A percentile compares a stretch with the other conserved stretches of the same genome.
These are phyloP conservation scores for Glycyrrhiza uralensis DNA, from an alignment of 306 rosid genomes.

Conservation along the genomic window DNA sequence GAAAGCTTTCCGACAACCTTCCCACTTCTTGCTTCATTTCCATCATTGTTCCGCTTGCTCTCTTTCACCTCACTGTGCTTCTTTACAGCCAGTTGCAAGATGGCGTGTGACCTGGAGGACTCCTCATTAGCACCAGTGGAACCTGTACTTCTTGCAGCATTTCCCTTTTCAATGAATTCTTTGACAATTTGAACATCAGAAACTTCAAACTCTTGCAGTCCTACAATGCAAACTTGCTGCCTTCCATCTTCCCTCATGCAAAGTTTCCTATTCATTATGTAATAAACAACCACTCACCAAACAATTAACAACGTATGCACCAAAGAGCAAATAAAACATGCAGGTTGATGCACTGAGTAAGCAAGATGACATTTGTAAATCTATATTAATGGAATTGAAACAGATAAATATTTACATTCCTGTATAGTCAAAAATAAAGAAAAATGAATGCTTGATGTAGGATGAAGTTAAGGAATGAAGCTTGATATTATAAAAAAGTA, in stretches of 20 bases:
- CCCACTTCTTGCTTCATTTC: conserved; percentile 74
- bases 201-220: conserved; percentile 99
- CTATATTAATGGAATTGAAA: conserved; percentile 14
- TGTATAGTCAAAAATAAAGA: conserved; percentile 1
- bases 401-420: conserved; percentile 14
- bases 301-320: background rate
- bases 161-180: conserved; percentile 93
- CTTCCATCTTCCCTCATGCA: conserved; percentile 99
- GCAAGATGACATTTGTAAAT: background rate
- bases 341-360: conserved; percentile 7
- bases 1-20: conserved; percentile 96
- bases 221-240: conserved; percentile 99
- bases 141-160: conserved; percentile 95
- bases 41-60: conserved; percentile 71
- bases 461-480: background rate
- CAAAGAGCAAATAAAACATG: conserved; percentile 13
- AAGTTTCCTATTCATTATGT: conserved; percentile 62
- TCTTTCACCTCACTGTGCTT: conserved; percentile 85
- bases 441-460: background rate
- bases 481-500: background rate
- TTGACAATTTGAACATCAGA: conserved; percentile 89
- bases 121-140: conserved; percentile 99
- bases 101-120: conserved; percentile 98
- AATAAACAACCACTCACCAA: conserved; percentile 17
- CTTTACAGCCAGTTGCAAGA: conserved; percentile 83